Base-by-base conservation (phyloP, 345 rosid genomes). In the Acer saccharum region DNA sequence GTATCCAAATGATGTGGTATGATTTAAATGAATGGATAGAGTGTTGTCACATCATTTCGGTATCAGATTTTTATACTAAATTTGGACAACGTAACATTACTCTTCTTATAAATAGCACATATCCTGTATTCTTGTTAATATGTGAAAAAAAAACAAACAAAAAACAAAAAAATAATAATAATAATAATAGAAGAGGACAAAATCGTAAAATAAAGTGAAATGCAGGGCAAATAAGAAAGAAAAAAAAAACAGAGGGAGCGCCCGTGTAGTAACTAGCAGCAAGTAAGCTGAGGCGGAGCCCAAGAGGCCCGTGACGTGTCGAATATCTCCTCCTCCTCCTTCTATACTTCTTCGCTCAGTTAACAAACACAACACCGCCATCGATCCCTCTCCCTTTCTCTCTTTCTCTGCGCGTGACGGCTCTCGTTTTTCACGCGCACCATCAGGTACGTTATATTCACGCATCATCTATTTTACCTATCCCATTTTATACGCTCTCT, bases 221-320 rank as follows among this genome's bases (percentile, higher is more conserved):
- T 8, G 46, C 46, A 8, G 11, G 11, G 39, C 39, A 35, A 35
- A 35, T 35, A 35, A 35, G 39, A 35, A 35, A 35, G 32, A 2
- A 29, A 29, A 2, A 29, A 35, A 35, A 35, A 35, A 8, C 46
- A 43, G 46, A 43, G 11, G 16, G 60, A 55, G 39, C 20, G 41
- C 17, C 48, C 10, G 7, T 17, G 29, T 4, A 17, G 69, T 4
- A 39, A 16, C n/a, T 2, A 4, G 41, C 17, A 13, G n/a, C 16
- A 71, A 44, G 77, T 6, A 17, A 44, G 25, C 50, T 32, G 35
- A 14, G 76, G 4, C 54, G 10, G 63, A 61, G 68, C 62, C 79
- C 61, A 44, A 61, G n/a, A 77, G 68, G 48, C 57, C 14, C 35
- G 23, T 76, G 72, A 67, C 69, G 80, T 32, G 69, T 77, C 64